phyloP scores from a whole-genome alignment of 2,329 filamentous ascomycete species.

The Diaporthe capsici region DNA sequence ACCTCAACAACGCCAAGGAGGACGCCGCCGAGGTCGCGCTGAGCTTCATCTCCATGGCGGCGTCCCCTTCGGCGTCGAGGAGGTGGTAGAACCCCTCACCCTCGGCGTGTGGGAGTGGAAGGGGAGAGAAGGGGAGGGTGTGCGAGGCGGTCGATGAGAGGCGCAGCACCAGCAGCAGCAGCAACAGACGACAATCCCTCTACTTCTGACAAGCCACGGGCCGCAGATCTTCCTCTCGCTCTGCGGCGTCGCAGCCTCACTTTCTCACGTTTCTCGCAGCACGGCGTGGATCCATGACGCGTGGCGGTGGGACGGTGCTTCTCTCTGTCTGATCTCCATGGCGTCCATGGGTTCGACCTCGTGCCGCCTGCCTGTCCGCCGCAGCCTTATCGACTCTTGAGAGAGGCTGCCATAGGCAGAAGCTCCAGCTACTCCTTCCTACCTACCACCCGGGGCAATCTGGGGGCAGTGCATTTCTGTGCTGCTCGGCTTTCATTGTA shows the following conservation, averaged over 20 bases:
- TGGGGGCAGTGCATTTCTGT: background rate
- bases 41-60: slow-evolving; percentile 62
- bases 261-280: background rate
- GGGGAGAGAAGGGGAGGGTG: no score
- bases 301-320: slow-evolving; percentile 8
- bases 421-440: background rate
- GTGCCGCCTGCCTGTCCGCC: background rate
- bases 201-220: slow-evolving; percentile 41
- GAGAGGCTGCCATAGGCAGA: background rate
- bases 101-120: background rate
- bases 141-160: background rate
- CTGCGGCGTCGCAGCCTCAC: background rate
- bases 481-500: background rate
- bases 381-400: background rate
- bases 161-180: background rate
- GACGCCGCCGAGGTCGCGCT: slow-evolving; percentile 90
- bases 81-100: background rate
- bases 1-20: slow-evolving; percentile 88
- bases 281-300: slow-evolving; percentile 22
- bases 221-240: slow-evolving; percentile 8
- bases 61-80: slow-evolving; percentile 57
- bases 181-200: background rate
- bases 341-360: background rate
- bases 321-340: background rate
- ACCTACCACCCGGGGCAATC: background rate